A percentile compares a stretch with the other conserved stretches of the same genome.
Evolutionary conservation across 441 rosid genomes (phyloP).

Genomic region (Pelargonium exstipulatum): DNA sequence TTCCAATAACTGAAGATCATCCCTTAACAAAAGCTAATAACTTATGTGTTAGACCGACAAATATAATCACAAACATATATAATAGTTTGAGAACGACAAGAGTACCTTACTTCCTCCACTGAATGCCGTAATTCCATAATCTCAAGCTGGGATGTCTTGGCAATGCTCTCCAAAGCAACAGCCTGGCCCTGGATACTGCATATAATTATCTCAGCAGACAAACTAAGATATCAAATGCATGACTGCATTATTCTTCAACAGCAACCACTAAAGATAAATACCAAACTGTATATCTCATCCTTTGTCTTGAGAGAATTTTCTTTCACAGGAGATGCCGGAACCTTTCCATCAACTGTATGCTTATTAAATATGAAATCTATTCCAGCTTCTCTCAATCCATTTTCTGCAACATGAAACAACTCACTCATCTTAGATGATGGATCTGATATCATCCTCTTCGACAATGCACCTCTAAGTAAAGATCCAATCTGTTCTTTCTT

Average conservation of each 20-base stretch:
- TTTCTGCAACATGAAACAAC: conserved; percentile 73
- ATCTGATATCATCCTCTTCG: conserved; percentile 52
- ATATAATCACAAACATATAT: neutral
- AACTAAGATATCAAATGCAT: conserved; percentile 14
- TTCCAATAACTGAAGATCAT: neutral
- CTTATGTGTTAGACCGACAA: neutral
- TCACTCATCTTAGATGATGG: conserved; percentile 51
- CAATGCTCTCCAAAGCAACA: conserved; percentile 82
- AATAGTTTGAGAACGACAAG: conserved; percentile 1
- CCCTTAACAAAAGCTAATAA: neutral
- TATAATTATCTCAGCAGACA: conserved; percentile 12
- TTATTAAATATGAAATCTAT: conserved; percentile 53
- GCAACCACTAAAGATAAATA: conserved; percentile 26
- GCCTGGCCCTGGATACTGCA: conserved; percentile 66
- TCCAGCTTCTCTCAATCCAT: conserved; percentile 71
- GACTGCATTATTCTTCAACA: conserved; percentile 9
- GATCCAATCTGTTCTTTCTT: conserved; percentile 88
- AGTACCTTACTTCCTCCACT: conserved; percentile 72
- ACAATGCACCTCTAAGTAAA: conserved; percentile 75
- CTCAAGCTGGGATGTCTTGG: conserved; percentile 84
- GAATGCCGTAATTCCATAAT: conserved; percentile 65
- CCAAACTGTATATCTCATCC: conserved; percentile 78
- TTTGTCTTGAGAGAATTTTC: conserved; percentile 34
- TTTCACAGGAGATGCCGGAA: conserved; percentile 28
- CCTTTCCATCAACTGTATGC: conserved; percentile 36